phyloP scores from a whole-genome alignment of 2,329 filamentous ascomycete genomes.

The Cryphonectria radicalis region DNA sequence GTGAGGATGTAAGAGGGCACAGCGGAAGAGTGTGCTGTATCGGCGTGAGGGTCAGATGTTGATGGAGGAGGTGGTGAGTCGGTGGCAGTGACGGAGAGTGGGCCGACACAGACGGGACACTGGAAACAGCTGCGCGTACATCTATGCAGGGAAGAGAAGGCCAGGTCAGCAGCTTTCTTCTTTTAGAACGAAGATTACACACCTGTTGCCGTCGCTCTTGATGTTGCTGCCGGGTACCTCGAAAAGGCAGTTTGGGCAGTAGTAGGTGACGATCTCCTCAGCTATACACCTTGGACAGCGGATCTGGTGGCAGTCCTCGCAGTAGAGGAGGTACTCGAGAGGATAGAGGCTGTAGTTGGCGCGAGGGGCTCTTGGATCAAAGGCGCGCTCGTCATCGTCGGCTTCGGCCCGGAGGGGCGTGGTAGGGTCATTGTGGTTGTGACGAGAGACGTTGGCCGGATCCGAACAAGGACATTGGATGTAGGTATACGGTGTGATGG shows the following conservation, averaged over 20 bases:
- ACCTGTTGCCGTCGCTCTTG: slow-evolving; percentile 92
- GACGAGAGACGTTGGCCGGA: slow-evolving; percentile 38
- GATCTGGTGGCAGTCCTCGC: slow-evolving; percentile 96
- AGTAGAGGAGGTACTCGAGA: slow-evolving; percentile 91
- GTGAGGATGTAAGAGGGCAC: slow-evolving; percentile 73
- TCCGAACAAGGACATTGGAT: slow-evolving; percentile 70
- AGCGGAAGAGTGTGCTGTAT: slow-evolving; percentile 42
- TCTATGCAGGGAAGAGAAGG: slow-evolving; percentile 47
- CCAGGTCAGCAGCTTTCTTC: slow-evolving; percentile 8
- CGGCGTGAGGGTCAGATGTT: slow-evolving; percentile 45
- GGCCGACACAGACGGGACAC: slow-evolving; percentile 85
- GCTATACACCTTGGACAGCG: slow-evolving; percentile 89
- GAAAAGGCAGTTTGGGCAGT: slow-evolving; percentile 92
- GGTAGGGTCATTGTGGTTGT: slow-evolving; percentile 36
- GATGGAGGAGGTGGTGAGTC: slow-evolving; percentile 56
- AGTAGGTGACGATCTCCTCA: slow-evolving; percentile 94
- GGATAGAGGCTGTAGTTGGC: slow-evolving; percentile 93
- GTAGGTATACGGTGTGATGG: slow-evolving; percentile 65
- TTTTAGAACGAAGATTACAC: slow-evolving; percentile 34
- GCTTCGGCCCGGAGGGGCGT: slow-evolving; percentile 38
- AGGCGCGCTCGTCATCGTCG: slow-evolving; percentile 76
- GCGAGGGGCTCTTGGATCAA: slow-evolving; percentile 82
- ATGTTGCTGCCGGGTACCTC: slow-evolving; percentile 93
- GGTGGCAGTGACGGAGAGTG: slow-evolving; percentile 74
- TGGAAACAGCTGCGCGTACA: slow-evolving; percentile 96